phyloP scores from a whole-genome alignment of 73 alveolate genomes.

The Uronychia setigera region DNA sequence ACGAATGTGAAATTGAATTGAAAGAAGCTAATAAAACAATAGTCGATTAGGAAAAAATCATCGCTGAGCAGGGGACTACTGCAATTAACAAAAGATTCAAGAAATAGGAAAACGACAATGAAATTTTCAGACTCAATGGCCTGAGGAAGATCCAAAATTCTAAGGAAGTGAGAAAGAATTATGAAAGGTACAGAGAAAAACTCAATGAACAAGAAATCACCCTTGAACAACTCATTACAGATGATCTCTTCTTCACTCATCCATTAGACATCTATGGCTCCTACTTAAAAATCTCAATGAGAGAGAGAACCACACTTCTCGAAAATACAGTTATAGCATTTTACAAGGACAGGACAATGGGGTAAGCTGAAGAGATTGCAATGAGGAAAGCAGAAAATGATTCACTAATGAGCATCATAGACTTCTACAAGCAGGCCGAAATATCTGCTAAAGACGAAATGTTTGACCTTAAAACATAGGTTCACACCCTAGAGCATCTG shows the following conservation, averaged over 20 bases:
- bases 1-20: neutral
- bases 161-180: neutral
- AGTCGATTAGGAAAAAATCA: neutral
- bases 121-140: neutral
- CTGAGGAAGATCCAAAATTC: neutral
- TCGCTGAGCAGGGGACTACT: neutral
- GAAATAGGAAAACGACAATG: neutral
- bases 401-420: neutral
- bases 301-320: neutral
- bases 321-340: neutral
- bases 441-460: neutral
- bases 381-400: neutral
- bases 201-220: neutral
- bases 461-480: neutral
- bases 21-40: neutral
- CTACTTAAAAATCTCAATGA: neutral
- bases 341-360: neutral
- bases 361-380: neutral
- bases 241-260: neutral
- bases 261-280: neutral
- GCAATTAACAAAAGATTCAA: neutral
- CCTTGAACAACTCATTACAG: neutral
- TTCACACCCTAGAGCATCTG: neutral
- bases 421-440: neutral
- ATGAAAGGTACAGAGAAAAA: neutral